These are phyloP conservation scores for Arachis hypogaea DNA, from an alignment of 306 rosid genomes.

Conservation along the genomic window DNA sequence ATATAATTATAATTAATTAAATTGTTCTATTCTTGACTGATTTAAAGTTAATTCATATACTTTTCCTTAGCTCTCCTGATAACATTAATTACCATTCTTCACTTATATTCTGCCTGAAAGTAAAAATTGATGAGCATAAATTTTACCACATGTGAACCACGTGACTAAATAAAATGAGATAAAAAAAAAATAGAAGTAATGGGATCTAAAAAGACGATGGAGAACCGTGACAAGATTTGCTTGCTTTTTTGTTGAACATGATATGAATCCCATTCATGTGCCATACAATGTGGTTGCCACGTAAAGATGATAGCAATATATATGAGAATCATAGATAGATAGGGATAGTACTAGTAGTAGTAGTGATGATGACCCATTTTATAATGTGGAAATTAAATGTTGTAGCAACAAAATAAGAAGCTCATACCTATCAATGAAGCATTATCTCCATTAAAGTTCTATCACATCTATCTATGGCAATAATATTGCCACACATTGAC, in stretches of 20 bases:
- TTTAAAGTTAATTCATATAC: too few relatives aligned
- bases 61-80: too few relatives aligned
- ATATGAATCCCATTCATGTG: neutral
- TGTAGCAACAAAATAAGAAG: neutral
- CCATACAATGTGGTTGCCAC: constrained; percentile 17
- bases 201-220: neutral
- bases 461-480: neutral
- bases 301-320: constrained; percentile 5
- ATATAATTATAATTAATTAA: too few relatives aligned
- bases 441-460: neutral
- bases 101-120: too few relatives aligned
- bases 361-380: neutral
- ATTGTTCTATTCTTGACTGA: too few relatives aligned
- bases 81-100: too few relatives aligned
- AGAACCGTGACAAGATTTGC: constrained; percentile 13
- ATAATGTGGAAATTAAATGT: neutral
- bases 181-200: neutral
- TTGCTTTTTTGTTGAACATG: neutral
- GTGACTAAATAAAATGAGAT: constrained; percentile 13
- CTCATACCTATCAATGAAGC: neutral
- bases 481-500: neutral
- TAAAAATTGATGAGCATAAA: too few relatives aligned
- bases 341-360: neutral
- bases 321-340: too few relatives aligned
- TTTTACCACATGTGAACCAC: neutral